Base-by-base conservation (phyloP, 768 basidiomycete species). In the Lentinula edodes region DNA sequence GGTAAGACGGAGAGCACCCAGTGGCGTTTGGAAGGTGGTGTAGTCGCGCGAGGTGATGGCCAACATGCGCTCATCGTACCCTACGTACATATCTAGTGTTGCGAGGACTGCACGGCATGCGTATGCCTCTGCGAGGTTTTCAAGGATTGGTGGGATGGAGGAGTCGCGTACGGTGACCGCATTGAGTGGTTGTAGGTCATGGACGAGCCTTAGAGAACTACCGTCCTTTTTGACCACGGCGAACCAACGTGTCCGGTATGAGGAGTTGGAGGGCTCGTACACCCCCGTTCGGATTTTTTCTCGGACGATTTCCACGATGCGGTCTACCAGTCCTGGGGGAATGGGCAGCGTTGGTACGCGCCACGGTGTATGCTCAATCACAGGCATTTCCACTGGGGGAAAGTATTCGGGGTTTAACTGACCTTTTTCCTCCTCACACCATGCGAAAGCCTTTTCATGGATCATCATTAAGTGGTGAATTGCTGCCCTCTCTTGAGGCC, bases 131-230 rank as follows among this genome's bases (percentile, higher is more conserved):
- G 18, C 67, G 23, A 53, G 66, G 23, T 60, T 35, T 6, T 66
- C 63, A 9, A 18, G 61, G 28, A 23, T 38, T 0, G 71, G 71
- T 0, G 67, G 63, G 1, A 69, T 61, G 2, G 64, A 66, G 0
- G 70, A 57, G 18, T 73, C 52, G 1, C 52, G 38, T 12, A 70
- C 68, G 1, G 70, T 66, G 0, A 71, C 65, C 0, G 62, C 64
- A 48, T 73, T 73, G 4, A 73, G 64, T 0, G 67, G 68, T 55
- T 74, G 65, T 0, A 74, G 61, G 52, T 68, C 62, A 41, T 72
- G 71, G 0, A 73, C 70, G 0, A 72, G 52, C 6, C 51, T 58
- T 5, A 68, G 63, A 9, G 58, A 65, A 8, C 62, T 64, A 2
- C 67, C 61, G 23, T 69, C 64, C 23, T 66, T 65, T 42, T 69